Evolutionary conservation across 768 basidiomycete genomes (phyloP), one percentile per base, ranked within the genome.

Genomic region (Panellus pusillus): DNA sequence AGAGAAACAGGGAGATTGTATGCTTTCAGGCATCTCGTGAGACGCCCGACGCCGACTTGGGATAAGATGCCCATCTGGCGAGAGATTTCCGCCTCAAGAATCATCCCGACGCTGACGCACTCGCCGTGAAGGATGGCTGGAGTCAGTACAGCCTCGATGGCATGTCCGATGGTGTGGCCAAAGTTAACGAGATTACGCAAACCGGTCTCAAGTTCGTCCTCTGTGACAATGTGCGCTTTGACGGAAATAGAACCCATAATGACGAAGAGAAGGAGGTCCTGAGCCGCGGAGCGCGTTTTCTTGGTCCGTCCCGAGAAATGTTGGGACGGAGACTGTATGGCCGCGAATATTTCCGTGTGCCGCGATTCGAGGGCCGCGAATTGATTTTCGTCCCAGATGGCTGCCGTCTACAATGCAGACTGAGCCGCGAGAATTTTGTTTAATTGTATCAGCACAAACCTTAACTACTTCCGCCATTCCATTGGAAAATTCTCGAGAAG

Each of bases 391-490:
- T 92, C 84, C 96, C 96, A 98, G 65, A 98, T 98, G n/a, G 95
- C 97, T 6, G 97, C 96, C 20, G 97, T 99, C 96, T 96, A 55
- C 48, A n/a, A 48, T 14, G n/a, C 37, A 47, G 38, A 35, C 54
- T 49, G 50, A 47, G 29, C 8, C 15, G 17, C 18, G 28, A 3
- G 37, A 42, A 24, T 14, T 35, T 35, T 20, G 5, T 24, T 15
- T 14, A 6, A 13, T 15, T 15, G 37, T 13, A 12, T 14, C 8
- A 37, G 37, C 36, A 69, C 77, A 55, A 51, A 92, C 94, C 83
- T 99, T 99, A 67, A 98, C 86, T 3, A 98, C 89, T 69, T 99
- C 96, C 0, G 97, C 96, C 89, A 99, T 96, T 35, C 97, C 96
- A 65, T 98, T 98, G n/a, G 92, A 90, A 57, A 98, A 93, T 69